These are phyloP conservation scores for Vigna unguiculata DNA, from an alignment of 306 rosid species.

Conservation along the genomic window DNA sequence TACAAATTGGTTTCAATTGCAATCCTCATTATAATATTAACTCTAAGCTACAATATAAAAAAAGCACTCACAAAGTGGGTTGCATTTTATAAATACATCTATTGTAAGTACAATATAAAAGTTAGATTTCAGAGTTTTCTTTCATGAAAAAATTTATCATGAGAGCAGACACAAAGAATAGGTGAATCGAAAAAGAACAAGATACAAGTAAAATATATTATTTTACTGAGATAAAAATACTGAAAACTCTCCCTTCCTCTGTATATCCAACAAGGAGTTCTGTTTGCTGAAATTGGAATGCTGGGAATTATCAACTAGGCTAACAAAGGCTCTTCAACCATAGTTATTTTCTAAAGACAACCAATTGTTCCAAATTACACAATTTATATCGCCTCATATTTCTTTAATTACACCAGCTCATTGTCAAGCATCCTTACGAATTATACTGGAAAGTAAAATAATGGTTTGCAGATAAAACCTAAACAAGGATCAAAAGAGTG, in stretches of 20 bases:
- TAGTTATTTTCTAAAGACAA: background rate
- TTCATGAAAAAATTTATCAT: background rate
- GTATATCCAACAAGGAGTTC: background rate
- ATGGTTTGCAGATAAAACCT: slow-evolving; percentile 31
- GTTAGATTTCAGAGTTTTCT: background rate
- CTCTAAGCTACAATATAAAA: background rate
- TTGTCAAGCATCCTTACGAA: slow-evolving; percentile 29
- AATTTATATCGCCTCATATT: slow-evolving; percentile 19
- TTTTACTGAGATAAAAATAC: background rate
- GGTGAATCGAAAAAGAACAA: slow-evolving; percentile 10
- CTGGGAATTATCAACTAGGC: slow-evolving; percentile 2
- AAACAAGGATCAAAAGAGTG: slow-evolving; percentile 18
- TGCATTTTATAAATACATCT: background rate
- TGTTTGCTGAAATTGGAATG: slow-evolving; percentile 1
- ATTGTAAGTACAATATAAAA: background rate
- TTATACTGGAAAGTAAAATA: slow-evolving; percentile 4
- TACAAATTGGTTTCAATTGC: background rate
- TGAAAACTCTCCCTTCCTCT: background rate
- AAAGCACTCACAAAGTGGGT: background rate
- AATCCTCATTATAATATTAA: slow-evolving; percentile 8
- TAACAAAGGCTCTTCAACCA: background rate
- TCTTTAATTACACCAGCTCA: slow-evolving; percentile 1
- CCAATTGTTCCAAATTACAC: slow-evolving; percentile 6
- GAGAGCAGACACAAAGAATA: background rate
- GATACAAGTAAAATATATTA: background rate